Conservation (phyloP, 495 filamentous ascomycete species). For the Aeminium ludgeri region DNA sequence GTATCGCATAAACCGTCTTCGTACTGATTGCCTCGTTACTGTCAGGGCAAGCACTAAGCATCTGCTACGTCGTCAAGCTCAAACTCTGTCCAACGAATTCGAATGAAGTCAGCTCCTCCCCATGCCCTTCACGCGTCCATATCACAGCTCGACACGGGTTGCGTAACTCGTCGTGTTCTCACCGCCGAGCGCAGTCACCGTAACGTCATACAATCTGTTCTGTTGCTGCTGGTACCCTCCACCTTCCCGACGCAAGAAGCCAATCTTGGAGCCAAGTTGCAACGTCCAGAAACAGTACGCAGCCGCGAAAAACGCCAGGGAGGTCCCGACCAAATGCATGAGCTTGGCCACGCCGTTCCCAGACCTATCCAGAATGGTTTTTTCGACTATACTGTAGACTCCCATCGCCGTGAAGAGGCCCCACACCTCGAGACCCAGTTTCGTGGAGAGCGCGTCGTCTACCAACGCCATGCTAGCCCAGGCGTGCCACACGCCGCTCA, state of each 20-base stretch:
- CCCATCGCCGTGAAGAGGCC: constrained; percentile 6
- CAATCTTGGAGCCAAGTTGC: not conserved
- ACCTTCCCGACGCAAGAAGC: not conserved
- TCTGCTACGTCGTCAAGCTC: no score
- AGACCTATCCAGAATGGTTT: constrained; percentile 1
- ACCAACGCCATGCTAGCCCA: constrained; percentile 1
- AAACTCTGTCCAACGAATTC: no score
- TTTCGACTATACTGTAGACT: not conserved
- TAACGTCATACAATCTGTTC: no score
- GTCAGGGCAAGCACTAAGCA: no score
- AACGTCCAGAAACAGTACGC: constrained; percentile 4
- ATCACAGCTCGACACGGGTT: no score
- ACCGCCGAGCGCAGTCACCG: no score
- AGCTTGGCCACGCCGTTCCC: constrained; percentile 3
- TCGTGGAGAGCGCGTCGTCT: not conserved
- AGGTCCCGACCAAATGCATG: constrained; percentile 1
- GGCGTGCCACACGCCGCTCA: constrained; percentile 9
- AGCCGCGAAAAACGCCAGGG: not conserved
- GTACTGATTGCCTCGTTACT: no score
- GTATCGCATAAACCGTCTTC: no score
- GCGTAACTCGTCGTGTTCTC: no score
- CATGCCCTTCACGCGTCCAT: no score
- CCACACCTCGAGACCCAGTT: constrained; percentile 1
- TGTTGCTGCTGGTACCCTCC: no score
- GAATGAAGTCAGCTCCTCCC: no score